Conservation (phyloP, 805 yeast genomes). For the Saccharomyces jurei region DNA sequence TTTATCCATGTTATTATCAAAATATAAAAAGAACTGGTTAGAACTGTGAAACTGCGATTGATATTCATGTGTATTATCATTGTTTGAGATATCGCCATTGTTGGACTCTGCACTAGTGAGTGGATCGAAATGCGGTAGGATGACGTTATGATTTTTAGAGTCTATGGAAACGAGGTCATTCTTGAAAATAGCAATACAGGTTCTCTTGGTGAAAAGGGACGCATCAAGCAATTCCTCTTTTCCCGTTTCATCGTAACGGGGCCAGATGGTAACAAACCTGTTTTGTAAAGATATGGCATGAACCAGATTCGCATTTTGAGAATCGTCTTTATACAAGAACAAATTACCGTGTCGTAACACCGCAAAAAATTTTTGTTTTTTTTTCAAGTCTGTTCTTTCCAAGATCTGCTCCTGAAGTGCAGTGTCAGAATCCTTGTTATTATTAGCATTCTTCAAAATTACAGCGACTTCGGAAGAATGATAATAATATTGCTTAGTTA, state of each 20-base stretch:
- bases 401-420: slow-evolving; percentile 9
- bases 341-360: slow-evolving; percentile 81
- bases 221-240: slow-evolving; percentile 44
- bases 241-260: slow-evolving; percentile 40
- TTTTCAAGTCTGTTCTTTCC: slow-evolving; percentile 30
- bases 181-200: slow-evolving; percentile 67
- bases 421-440: slow-evolving; percentile 5
- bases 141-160: slow-evolving; percentile 7
- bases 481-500: slow-evolving; percentile 68
- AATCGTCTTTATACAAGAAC: slow-evolving; percentile 70
- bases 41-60: slow-evolving; percentile 4
- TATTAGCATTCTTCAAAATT: slow-evolving; percentile 1
- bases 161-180: slow-evolving; percentile 26
- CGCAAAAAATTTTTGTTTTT: slow-evolving; percentile 54
- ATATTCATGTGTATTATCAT: background rate
- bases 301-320: slow-evolving; percentile 38
- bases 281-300: slow-evolving; percentile 74
- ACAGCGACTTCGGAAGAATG: slow-evolving; percentile 33
- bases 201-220: slow-evolving; percentile 68
- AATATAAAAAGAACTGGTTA: slow-evolving; percentile 51
- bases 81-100: slow-evolving; percentile 1
- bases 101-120: background rate
- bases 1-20: slow-evolving; percentile 71
- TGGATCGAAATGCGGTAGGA: background rate
- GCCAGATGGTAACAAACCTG: slow-evolving; percentile 77